phyloP scores from a whole-genome alignment of 495 filamentous ascomycete genomes.

The Xylaria nigripes region DNA sequence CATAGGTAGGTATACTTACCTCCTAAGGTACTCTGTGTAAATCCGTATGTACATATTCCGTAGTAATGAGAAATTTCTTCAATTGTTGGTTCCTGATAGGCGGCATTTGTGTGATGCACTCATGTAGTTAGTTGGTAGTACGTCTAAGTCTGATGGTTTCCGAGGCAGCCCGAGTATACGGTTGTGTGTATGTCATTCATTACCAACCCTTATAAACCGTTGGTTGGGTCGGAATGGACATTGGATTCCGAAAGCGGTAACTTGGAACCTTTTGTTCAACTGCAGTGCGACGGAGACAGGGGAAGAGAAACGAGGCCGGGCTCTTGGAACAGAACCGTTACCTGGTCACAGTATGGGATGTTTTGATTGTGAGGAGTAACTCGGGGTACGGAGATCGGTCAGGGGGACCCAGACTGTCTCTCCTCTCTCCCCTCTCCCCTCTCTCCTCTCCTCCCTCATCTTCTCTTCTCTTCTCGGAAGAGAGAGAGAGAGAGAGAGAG shows the following conservation, averaged over 20 bases:
- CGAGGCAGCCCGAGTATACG: background rate
- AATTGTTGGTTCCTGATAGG: background rate
- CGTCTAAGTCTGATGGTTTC: background rate
- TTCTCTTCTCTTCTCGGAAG: no score
- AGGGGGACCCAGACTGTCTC: background rate
- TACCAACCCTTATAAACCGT: background rate
- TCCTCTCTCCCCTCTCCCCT: no score
- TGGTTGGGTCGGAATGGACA: background rate
- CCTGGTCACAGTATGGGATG: background rate
- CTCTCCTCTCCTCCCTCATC: no score
- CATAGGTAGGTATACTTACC: no score
- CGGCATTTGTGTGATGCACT: background rate
- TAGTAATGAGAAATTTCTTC: no score
- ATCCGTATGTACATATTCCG: no score
- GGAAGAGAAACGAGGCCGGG: background rate
- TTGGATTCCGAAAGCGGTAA: conserved; percentile 7
- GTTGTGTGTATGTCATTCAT: background rate
- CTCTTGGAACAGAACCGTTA: background rate
- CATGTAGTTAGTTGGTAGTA: no score
- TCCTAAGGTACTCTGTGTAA: no score
- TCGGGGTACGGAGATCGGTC: background rate
- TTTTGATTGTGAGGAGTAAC: background rate
- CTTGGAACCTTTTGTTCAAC: conserved; percentile 1
- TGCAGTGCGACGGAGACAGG: conserved; percentile 6
- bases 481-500: no score